Base-by-base conservation (phyloP, 1,284 basidiomycete species). In the Ustilago cynodontis region DNA sequence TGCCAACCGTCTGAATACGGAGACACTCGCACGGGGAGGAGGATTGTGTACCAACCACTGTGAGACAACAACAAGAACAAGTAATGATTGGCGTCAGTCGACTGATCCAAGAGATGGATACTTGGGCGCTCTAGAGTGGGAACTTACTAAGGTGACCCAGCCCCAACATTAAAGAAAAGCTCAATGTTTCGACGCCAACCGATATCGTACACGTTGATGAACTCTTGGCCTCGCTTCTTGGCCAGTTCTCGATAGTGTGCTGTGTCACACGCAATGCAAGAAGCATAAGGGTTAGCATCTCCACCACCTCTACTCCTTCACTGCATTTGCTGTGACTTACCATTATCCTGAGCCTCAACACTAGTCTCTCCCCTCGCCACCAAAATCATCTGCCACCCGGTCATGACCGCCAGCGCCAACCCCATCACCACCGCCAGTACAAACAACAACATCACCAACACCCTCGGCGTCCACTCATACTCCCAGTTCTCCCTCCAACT, bases 121-220 rank as follows among this genome's bases (percentile, higher is more conserved):
- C 41, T 3, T 16, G 22, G 35, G 47, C 26, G 16, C 18, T 47
- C 22, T 7, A 20, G 35, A 9, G 22, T 24, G 28, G 8, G 8
- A 33, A 45, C 51, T 49, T 52, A 61, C 58, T 72, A 59, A 7
- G 72, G 56, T 28, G 80, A 77, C 7, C 71, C 89, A 16, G 88
- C 87, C 13, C 93, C 93, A 35, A 95, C 82, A 80, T 98, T 97
- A 88, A 98, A 98, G 86, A 97, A 97, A 29, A 94, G 85, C 74
- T 90, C 86, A 6, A 98, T 86, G 84, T 99, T 98, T 70, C 88
- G 70, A 85, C 90, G 88, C 54, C 69, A 62, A 1, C 96, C 96
- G 7, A 97, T 87, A 84, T 99, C 92, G 84, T 95, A 98, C 8
- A 93, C 94, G 82, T 98, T 98, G 20, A 93, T 88, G 81, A 97